phyloP scores from a whole-genome alignment of 805 yeast genomes.

The Candida pseudofarinosa region DNA sequence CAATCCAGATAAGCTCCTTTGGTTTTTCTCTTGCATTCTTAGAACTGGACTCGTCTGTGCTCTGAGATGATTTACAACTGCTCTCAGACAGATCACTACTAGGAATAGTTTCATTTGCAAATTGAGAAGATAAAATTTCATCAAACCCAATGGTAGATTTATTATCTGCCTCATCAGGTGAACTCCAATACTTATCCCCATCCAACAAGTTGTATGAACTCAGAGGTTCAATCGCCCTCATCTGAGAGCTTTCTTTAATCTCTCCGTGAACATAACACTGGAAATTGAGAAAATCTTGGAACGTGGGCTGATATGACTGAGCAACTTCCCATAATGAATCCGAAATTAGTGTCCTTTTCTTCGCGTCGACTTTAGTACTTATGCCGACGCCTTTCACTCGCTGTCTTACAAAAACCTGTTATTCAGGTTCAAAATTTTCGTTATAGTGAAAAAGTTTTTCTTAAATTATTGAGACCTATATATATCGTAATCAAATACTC shows the following conservation, averaged over 20 bases:
- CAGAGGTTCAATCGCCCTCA: neutral
- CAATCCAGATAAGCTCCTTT: conserved; percentile 5
- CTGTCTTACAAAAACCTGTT: neutral
- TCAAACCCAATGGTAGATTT: neutral
- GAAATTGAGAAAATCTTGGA: conserved; percentile 2
- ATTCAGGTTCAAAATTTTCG: neutral
- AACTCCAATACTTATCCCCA: neutral
- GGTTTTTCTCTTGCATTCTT: neutral
- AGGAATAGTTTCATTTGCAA: neutral
- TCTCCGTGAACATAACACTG: too few species aligned
- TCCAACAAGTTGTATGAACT: neutral
- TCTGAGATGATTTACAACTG: neutral
- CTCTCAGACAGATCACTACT: neutral
- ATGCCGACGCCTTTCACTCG: neutral
- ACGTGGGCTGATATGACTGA: neutral
- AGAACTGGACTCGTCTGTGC: neutral
- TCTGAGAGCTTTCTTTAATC: neutral
- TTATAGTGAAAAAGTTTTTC: neutral
- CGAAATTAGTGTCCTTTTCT: conserved; percentile 1
- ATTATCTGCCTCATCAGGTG: neutral
- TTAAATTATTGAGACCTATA: neutral
- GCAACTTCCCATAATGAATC: conserved; percentile 3
- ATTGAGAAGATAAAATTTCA: neutral
- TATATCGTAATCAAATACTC: neutral
- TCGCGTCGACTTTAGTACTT: conserved; percentile 3